Evolutionary conservation across 148 eudicot species (phyloP).

Genomic region (Persicaria tinctoria): DNA sequence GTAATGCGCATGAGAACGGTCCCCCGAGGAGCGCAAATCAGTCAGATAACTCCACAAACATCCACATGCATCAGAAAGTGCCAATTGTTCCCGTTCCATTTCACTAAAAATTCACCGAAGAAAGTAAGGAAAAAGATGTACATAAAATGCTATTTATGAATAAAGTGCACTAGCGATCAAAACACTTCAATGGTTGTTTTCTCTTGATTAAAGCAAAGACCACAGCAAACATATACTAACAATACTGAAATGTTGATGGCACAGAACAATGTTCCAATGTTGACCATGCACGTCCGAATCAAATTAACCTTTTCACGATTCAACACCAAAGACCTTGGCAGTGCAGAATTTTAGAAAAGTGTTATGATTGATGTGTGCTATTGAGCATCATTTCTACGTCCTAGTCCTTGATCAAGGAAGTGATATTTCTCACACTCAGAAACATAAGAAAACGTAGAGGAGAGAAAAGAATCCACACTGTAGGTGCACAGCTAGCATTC

Average conservation of each 20-base stretch:
- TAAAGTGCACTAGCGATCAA: not conserved
- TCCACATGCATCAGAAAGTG: conserved; percentile 63
- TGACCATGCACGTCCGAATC: not conserved
- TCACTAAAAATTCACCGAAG: conserved; percentile 39
- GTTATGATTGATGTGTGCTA: not conserved
- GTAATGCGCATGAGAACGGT: conserved; percentile 69
- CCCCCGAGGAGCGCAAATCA: conserved; percentile 59
- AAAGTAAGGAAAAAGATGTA: not conserved
- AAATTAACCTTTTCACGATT: not conserved
- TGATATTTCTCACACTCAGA: not conserved
- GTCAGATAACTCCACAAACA: conserved; percentile 84
- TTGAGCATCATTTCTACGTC: not conserved
- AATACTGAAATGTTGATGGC: not conserved
- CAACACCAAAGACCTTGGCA: not conserved
- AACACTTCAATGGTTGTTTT: not conserved
- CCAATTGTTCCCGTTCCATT: conserved; percentile 76
- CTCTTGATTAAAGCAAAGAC: not conserved
- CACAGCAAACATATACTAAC: not conserved
- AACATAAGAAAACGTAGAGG: not conserved
- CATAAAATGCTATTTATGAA: not conserved
- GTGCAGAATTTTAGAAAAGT: not conserved
- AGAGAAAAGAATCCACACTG: not conserved
- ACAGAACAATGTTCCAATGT: not conserved
- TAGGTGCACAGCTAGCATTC: not conserved
- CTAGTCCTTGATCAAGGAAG: not conserved